Evolutionary conservation across 345 rosid genomes (phyloP).

Genomic region (Aquilaria sinensis): DNA sequence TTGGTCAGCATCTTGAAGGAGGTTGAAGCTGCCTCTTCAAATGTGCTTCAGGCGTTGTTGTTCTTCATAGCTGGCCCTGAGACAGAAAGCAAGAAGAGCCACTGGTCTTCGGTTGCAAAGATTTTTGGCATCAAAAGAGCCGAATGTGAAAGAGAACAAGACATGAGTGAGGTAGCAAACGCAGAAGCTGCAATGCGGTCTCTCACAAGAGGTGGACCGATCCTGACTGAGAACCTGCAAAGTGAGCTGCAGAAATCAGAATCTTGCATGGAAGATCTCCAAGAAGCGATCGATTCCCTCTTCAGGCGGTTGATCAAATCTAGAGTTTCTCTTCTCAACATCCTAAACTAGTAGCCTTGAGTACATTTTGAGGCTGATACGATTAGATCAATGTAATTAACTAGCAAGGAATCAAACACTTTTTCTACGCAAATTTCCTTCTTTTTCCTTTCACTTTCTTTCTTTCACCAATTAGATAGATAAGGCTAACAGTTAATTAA

Average conservation of each 20-base stretch:
- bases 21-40: constrained; percentile 22
- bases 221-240: constrained; percentile 5
- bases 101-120: constrained; percentile 35
- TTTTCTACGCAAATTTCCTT: no score
- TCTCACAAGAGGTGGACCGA: constrained; percentile 13
- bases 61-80: constrained; percentile 29
- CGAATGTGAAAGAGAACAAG: constrained; percentile 13
- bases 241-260: constrained; percentile 22
- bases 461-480: no score
- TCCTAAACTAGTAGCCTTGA: constrained; percentile 3
- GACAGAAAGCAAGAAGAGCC: constrained; percentile 3
- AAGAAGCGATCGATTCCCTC: constrained; percentile 36
- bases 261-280: constrained; percentile 39
- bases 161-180: constrained; percentile 24
- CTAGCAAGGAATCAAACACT: no score
- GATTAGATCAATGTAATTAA: no score
- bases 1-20: constrained; percentile 22
- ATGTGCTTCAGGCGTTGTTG: constrained; percentile 28
- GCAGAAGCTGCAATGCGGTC: constrained; percentile 25
- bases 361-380: no score
- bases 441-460: no score
- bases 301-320: constrained; percentile 36
- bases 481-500: no score
- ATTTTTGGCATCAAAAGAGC: constrained; percentile 23
- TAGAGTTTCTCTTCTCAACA: constrained; percentile 44